phyloP scores from a whole-genome alignment of 2,329 filamentous ascomycete species.

The Claviceps africana region DNA sequence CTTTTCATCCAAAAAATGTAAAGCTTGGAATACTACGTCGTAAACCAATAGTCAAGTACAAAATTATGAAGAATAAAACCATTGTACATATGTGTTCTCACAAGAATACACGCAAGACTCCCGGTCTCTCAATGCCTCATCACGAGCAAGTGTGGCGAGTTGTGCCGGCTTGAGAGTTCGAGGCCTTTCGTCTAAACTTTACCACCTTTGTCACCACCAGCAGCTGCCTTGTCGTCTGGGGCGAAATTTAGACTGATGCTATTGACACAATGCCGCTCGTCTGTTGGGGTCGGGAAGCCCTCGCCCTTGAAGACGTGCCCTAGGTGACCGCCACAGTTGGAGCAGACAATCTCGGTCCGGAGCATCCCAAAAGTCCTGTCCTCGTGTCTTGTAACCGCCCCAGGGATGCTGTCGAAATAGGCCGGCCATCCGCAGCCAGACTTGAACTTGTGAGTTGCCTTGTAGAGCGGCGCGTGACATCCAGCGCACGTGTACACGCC shows the following conservation, averaged over 20 bases:
- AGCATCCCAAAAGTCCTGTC: conserved; percentile 69
- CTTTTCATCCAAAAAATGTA: no score
- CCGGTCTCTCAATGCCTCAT: no score
- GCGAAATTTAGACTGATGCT: conserved; percentile 78
- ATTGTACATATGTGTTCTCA: no score
- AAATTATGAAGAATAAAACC: no score
- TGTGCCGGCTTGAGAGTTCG: not conserved
- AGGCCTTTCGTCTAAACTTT: conserved; percentile 17
- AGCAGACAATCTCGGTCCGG: conserved; percentile 85
- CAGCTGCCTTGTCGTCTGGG: conserved; percentile 41
- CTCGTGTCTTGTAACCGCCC: conserved; percentile 69
- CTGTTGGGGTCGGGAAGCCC: conserved; percentile 68
- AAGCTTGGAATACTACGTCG: no score
- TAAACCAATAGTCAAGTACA: no score
- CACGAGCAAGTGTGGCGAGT: no score
- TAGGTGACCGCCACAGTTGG: conserved; percentile 84
- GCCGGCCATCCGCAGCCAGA: conserved; percentile 96
- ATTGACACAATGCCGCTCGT: conserved; percentile 96
- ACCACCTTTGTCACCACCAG: conserved; percentile 19
- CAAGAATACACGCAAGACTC: no score
- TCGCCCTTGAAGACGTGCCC: conserved; percentile 95
- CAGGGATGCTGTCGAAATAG: conserved; percentile 90
- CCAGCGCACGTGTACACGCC: conserved; percentile 82
- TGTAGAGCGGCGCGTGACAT: conserved; percentile 81
- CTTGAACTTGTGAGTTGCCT: conserved; percentile 86